Evolutionary conservation across 2,329 filamentous ascomycete species (phyloP).

Genomic region (Cladosporium sp.): DNA sequence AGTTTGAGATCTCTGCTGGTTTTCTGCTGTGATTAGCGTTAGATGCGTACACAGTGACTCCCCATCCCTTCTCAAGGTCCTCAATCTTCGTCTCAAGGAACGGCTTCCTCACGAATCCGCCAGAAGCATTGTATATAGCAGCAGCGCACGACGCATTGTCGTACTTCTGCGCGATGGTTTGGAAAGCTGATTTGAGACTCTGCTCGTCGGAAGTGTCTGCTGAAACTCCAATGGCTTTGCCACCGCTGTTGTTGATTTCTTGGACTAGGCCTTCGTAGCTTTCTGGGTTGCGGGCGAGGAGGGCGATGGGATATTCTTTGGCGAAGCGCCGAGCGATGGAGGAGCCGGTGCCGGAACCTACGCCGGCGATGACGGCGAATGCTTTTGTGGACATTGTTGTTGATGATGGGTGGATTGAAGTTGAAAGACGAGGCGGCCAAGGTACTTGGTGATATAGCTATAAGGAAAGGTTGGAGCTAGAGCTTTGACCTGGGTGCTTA

Average conservation of each 20-base stretch:
- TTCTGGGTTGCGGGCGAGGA: slow-evolving; percentile 69
- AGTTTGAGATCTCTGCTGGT: neutral
- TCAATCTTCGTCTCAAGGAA: slow-evolving; percentile 62
- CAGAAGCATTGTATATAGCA: slow-evolving; percentile 71
- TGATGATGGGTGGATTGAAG: neutral
- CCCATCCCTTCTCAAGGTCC: slow-evolving; percentile 56
- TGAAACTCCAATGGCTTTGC: slow-evolving; percentile 69
- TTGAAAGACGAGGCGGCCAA: too few relatives aligned
- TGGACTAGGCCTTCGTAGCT: slow-evolving; percentile 67
- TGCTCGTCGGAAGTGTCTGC: slow-evolving; percentile 62
- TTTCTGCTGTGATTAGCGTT: neutral
- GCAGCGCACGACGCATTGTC: slow-evolving; percentile 52
- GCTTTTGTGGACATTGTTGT: slow-evolving; percentile 49
- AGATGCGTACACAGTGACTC: slow-evolving; percentile 51
- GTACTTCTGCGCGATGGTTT: slow-evolving; percentile 62
- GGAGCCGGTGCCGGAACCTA: slow-evolving; percentile 69
- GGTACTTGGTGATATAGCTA: neutral
- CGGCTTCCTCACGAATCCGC: slow-evolving; percentile 59
- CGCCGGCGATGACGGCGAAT: slow-evolving; percentile 70
- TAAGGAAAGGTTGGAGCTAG: neutral
- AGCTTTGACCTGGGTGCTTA: neutral
- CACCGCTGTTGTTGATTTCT: slow-evolving; percentile 68
- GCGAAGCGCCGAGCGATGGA: slow-evolving; percentile 63
- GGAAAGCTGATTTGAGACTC: slow-evolving; percentile 62
- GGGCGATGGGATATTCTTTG: slow-evolving; percentile 68